Evolutionary conservation across 1,284 basidiomycete species (phyloP).

Genomic region (Coniferiporia sulphurascens): DNA sequence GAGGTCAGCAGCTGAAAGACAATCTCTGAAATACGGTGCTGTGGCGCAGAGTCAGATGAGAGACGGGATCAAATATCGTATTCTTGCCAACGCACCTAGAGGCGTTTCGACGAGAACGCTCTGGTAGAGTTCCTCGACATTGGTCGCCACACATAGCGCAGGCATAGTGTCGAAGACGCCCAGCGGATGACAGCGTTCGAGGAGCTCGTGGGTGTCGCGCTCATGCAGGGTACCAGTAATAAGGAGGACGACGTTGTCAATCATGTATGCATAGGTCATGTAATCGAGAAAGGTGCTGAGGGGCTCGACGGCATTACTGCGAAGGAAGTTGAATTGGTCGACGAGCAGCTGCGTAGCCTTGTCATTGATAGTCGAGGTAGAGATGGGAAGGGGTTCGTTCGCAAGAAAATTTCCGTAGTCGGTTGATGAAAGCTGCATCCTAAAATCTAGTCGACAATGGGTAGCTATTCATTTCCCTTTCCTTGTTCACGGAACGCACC

Average conservation of each 20-base stretch:
- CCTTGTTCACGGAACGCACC: conserved; percentile 45
- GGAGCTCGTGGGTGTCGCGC: conserved; percentile 93
- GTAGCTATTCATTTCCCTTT: neutral
- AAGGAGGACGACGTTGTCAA: conserved; percentile 97
- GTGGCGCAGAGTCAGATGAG: conserved; percentile 10
- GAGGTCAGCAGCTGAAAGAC: conserved; percentile 91
- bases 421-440: conserved; percentile 90
- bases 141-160: conserved; percentile 97
- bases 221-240: conserved; percentile 98
- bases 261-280: conserved; percentile 99
- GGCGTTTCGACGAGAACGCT: conserved; percentile 97
- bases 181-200: conserved; percentile 95
- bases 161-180: conserved; percentile 99
- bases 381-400: conserved; percentile 93
- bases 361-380: conserved; percentile 92
- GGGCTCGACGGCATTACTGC: conserved; percentile 88
- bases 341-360: conserved; percentile 94
- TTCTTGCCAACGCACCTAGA: conserved; percentile 56
- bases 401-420: conserved; percentile 99
- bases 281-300: conserved; percentile 95
- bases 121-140: conserved; percentile 98
- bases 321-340: conserved; percentile 94
- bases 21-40: conserved; percentile 98
- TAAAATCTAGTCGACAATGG: conserved; percentile 62
- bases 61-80: neutral